Evolutionary conservation across 768 basidiomycete species (phyloP).

Genomic region (Lactarius sanguifluus): DNA sequence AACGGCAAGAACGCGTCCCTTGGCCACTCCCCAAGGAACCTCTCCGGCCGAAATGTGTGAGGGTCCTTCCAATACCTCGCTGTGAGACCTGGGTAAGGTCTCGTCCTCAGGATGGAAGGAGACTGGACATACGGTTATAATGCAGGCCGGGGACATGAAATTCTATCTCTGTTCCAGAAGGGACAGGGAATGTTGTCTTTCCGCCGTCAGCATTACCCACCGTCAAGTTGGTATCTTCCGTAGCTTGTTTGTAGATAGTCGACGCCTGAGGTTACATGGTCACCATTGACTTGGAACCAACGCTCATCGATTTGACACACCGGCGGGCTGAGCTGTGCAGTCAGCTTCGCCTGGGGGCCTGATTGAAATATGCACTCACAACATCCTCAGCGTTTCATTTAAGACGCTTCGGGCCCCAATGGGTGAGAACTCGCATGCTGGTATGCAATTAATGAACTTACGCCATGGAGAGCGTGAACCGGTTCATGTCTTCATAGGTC

Average conservation of each 20-base stretch:
- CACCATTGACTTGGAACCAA: not conserved
- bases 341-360: not conserved
- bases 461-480: constrained; percentile 30
- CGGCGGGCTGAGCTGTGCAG: constrained; percentile 9
- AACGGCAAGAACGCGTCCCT: constrained; percentile 39
- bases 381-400: constrained; percentile 52
- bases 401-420: constrained; percentile 40
- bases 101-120: not conserved
- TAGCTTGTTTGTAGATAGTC: constrained; percentile 45
- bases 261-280: constrained; percentile 39
- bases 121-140: constrained; percentile 45
- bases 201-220: constrained; percentile 41
- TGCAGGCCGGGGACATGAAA: constrained; percentile 46
- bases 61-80: constrained; percentile 60
- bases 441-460: constrained; percentile 5
- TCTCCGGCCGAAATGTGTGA: constrained; percentile 42
- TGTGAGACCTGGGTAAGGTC: constrained; percentile 28
- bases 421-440: not conserved
- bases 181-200: constrained; percentile 42
- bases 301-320: constrained; percentile 4
- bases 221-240: constrained; percentile 48
- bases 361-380: constrained; percentile 18
- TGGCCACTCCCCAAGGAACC: constrained; percentile 38
- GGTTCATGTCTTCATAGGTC: constrained; percentile 32
- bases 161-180: constrained; percentile 42